A percentile compares a stretch with the other conserved stretches of the same genome.
These are phyloP conservation scores for Rhodomyrtus psidioides DNA, from an alignment of 441 rosid species.

Conservation along the genomic window DNA sequence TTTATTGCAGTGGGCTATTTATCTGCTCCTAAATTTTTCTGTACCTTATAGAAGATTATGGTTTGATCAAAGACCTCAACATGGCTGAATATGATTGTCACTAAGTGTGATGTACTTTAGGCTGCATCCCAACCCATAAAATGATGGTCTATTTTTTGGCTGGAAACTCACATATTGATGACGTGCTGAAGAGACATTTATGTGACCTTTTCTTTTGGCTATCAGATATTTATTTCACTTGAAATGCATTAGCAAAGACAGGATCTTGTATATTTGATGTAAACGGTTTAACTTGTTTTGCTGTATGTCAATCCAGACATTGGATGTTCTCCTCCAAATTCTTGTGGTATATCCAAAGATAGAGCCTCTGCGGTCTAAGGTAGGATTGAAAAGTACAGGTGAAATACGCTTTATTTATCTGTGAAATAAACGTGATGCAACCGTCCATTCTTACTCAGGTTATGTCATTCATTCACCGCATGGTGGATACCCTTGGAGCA, in stretches of 20 bases:
- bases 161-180: neutral
- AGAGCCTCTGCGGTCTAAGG: constrained; percentile 73
- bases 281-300: neutral
- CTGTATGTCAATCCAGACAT: constrained; percentile 38
- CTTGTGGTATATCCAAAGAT: constrained; percentile 75
- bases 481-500: constrained; percentile 87
- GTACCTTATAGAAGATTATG: neutral
- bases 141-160: neutral
- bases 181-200: neutral
- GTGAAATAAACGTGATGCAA: neutral
- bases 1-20: neutral
- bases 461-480: constrained; percentile 80
- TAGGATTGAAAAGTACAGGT: constrained; percentile 18
- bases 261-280: neutral
- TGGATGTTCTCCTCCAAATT: constrained; percentile 79
- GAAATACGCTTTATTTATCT: neutral
- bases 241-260: neutral
- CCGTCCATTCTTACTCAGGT: constrained; percentile 34
- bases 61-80: neutral
- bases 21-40: neutral
- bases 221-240: neutral
- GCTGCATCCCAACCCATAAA: neutral
- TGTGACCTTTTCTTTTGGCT: neutral
- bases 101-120: neutral
- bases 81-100: neutral